A percentile compares a stretch with the other conserved stretches of the same genome.
Conservation (phyloP, 192 early-diverging fungal genomes). For the Chytriomyces sp. region DNA sequence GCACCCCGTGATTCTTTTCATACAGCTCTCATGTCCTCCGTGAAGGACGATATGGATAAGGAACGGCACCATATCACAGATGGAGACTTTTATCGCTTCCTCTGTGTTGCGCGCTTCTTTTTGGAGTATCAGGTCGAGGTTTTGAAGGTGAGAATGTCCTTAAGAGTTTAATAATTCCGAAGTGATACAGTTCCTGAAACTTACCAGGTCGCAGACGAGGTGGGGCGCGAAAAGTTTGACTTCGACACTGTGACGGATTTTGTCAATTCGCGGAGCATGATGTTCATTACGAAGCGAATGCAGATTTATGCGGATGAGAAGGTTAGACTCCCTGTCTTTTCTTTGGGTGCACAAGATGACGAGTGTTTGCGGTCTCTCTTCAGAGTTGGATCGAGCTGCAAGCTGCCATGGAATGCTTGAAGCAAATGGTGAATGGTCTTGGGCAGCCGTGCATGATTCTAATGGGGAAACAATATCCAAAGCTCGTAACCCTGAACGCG, state of each 20-base stretch:
- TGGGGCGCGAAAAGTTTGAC: slow-evolving; percentile 28
- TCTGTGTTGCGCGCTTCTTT: slow-evolving; percentile 45
- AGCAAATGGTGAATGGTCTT: slow-evolving; percentile 57
- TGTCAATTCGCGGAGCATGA: slow-evolving; percentile 37
- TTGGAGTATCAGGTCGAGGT: slow-evolving; percentile 39
- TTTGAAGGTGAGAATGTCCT: not conserved
- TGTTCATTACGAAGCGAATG: slow-evolving; percentile 41
- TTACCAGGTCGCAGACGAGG: not conserved
- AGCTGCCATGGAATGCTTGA: slow-evolving; percentile 59
- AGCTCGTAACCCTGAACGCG: slow-evolving; percentile 53
- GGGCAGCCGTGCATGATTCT: not conserved
- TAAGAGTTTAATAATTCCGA: not conserved
- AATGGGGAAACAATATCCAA: not conserved
- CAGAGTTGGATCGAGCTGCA: slow-evolving; percentile 59
- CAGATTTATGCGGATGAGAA: slow-evolving; percentile 41
- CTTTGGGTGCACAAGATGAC: no score
- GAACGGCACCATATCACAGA: slow-evolving; percentile 43
- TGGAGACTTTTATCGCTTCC: slow-evolving; percentile 37
- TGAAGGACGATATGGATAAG: slow-evolving; percentile 47
- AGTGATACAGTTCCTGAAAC: not conserved
- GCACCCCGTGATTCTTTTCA: not conserved
- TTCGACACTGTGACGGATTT: slow-evolving; percentile 50
- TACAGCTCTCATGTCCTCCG: slow-evolving; percentile 38
- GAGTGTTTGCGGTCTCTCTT: not conserved
- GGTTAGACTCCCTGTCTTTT: slow-evolving; percentile 20